A percentile compares a stretch with the other conserved stretches of the same genome.
These are phyloP conservation scores for Fusarium nygamai DNA, from an alignment of 2,329 filamentous ascomycete genomes.

Conservation along the genomic window DNA sequence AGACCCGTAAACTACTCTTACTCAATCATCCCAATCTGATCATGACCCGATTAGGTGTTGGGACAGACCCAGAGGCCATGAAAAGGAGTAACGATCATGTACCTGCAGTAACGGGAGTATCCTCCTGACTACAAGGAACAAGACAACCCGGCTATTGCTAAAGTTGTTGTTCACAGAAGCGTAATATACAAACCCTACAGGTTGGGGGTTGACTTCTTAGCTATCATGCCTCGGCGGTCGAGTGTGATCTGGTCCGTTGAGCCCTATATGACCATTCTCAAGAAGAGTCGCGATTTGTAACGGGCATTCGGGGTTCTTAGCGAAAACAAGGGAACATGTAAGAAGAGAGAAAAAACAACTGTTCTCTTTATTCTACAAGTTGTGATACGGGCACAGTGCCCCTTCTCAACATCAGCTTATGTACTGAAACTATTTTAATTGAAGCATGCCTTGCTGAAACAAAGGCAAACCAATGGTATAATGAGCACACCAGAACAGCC, in stretches of 20 bases:
- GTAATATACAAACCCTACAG: not conserved
- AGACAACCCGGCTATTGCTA: not conserved
- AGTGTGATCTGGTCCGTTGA: not conserved
- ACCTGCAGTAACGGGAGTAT: not conserved
- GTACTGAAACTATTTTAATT: conserved; percentile 4
- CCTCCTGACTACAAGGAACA: not conserved
- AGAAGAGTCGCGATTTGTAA: not conserved
- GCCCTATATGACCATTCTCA: not conserved
- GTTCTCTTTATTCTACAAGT: not conserved
- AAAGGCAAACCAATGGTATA: conserved; percentile 29
- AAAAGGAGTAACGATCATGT: not conserved
- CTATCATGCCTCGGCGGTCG: not conserved
- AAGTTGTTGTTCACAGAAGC: not conserved
- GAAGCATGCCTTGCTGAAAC: conserved; percentile 15
- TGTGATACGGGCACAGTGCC: not conserved
- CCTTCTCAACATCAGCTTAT: not conserved
- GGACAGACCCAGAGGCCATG: not conserved
- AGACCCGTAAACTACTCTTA: not conserved
- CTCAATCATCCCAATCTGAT: not conserved
- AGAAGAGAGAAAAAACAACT: not conserved
- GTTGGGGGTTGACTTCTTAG: not conserved
- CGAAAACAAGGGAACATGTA: not conserved
- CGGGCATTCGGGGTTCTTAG: not conserved
- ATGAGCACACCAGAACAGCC: not conserved
- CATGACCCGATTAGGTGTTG: not conserved